These are phyloP conservation scores for Melaleuca quinquenervia DNA, from an alignment of 345 rosid genomes.

Conservation along the genomic window DNA sequence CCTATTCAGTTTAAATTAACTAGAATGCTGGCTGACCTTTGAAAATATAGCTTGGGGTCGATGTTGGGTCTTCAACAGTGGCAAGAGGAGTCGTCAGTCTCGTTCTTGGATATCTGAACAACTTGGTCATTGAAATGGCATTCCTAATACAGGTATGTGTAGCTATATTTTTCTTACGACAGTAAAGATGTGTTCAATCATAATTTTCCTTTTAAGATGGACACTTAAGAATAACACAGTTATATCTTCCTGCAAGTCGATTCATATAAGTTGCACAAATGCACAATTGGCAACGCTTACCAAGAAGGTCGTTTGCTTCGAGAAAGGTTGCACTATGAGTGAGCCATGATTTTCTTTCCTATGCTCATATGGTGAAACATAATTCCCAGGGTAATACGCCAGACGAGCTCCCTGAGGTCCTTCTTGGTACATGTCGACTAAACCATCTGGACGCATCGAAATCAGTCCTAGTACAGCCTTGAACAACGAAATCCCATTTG, in stretches of 20 bases:
- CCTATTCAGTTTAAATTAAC: not conserved
- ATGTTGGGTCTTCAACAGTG: constrained; percentile 87
- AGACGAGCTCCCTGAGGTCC: constrained; percentile 83
- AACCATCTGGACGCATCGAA: constrained; percentile 57
- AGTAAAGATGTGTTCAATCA: not conserved
- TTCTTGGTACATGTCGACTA: constrained; percentile 80
- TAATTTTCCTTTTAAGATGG: not conserved
- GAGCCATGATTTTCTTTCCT: not conserved
- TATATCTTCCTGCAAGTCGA: not conserved
- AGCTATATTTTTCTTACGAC: not conserved
- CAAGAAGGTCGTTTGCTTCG: not conserved
- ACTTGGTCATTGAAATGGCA: constrained; percentile 85
- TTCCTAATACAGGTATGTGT: constrained; percentile 67
- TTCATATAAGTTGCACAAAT: not conserved
- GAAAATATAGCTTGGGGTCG: constrained; percentile 49
- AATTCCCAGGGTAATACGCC: constrained; percentile 56
- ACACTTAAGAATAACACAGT: not conserved
- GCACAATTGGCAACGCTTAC: not conserved
- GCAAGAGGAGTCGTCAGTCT: constrained; percentile 81
- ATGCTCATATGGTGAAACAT: not conserved
- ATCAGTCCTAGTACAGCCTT: constrained; percentile 24
- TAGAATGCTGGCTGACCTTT: not conserved
- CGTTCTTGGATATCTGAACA: constrained; percentile 75
- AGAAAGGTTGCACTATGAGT: not conserved
- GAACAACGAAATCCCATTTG: not conserved